phyloP scores from a whole-genome alignment of 2,329 filamentous ascomycete genomes.

The Orbilia javanica region DNA sequence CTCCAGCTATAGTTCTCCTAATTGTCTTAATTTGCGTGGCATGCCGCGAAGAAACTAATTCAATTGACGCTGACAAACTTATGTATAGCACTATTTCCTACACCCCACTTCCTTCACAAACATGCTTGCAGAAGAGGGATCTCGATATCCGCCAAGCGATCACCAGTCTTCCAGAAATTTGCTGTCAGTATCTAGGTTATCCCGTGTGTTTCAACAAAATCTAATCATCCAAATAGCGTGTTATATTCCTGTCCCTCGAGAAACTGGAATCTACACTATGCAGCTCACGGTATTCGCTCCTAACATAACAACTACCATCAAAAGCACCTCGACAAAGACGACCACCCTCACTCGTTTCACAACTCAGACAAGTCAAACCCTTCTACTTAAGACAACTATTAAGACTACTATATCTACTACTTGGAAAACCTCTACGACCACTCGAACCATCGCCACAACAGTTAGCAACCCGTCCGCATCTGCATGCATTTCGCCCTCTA shows the following conservation, averaged over 20 bases:
- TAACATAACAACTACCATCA: not conserved
- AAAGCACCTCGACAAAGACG: not conserved
- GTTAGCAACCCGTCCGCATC: slow-evolving; percentile 20
- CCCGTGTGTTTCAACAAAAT: not conserved
- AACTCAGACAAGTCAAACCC: slow-evolving; percentile 5
- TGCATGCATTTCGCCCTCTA: not conserved
- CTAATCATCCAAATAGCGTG: slow-evolving; percentile 32
- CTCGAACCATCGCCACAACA: no score
- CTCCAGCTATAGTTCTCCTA: not conserved
- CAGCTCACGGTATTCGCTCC: slow-evolving; percentile 13
- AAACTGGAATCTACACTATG: slow-evolving; percentile 34
- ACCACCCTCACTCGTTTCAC: not conserved
- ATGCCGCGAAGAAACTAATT: not conserved
- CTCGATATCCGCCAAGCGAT: slow-evolving; percentile 15
- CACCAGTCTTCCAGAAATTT: slow-evolving; percentile 3
- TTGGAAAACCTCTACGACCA: slow-evolving; percentile 10
- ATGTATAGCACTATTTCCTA: slow-evolving; percentile 1
- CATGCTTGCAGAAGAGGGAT: not conserved
- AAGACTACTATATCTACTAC: not conserved
- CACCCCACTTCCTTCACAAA: slow-evolving; percentile 12
- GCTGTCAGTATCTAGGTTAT: slow-evolving; percentile 16
- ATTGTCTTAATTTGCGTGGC: not conserved
- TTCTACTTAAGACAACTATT: not conserved
- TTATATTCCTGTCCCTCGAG: slow-evolving; percentile 15
- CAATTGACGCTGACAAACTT: not conserved